A percentile compares a stretch with the other conserved stretches of the same genome.
Evolutionary conservation across 441 rosid genomes (phyloP).

Genomic region (Pelargonium citronellum): DNA sequence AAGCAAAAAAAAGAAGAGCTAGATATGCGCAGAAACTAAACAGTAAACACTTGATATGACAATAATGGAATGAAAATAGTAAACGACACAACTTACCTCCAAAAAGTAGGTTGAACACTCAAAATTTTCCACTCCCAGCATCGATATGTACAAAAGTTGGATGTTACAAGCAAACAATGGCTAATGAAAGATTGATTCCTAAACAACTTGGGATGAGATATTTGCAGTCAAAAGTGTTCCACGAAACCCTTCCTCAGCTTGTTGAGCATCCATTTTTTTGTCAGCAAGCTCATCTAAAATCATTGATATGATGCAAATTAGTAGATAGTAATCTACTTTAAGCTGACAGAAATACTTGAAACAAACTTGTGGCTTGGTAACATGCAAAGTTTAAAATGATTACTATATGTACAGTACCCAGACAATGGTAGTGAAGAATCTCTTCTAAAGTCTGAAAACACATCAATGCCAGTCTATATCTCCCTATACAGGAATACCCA

Average conservation of each 20-base stretch:
- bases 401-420: not conserved
- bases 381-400: not conserved
- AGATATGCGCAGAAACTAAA: not conserved
- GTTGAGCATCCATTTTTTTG: conserved; percentile 49
- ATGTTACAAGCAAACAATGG: conserved; percentile 13
- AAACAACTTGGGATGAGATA: conserved; percentile 59
- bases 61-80: not conserved
- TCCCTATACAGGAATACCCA: not conserved
- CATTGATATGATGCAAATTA: conserved; percentile 19
- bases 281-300: conserved; percentile 77
- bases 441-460: not conserved
- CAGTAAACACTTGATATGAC: not conserved
- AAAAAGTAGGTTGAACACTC: conserved; percentile 21
- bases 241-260: conserved; percentile 78
- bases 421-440: not conserved
- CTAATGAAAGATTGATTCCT: conserved; percentile 22
- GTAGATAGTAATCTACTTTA: conserved; percentile 18
- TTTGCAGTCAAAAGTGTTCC: conserved; percentile 76
- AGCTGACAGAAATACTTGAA: not conserved
- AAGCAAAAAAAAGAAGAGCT: not conserved
- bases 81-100: conserved; percentile 26
- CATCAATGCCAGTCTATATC: not conserved
- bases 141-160: conserved; percentile 31
- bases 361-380: not conserved
- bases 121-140: conserved; percentile 20